Evolutionary conservation across 2,329 filamentous ascomycete species (phyloP).

Genomic region (Neurospora sp.): DNA sequence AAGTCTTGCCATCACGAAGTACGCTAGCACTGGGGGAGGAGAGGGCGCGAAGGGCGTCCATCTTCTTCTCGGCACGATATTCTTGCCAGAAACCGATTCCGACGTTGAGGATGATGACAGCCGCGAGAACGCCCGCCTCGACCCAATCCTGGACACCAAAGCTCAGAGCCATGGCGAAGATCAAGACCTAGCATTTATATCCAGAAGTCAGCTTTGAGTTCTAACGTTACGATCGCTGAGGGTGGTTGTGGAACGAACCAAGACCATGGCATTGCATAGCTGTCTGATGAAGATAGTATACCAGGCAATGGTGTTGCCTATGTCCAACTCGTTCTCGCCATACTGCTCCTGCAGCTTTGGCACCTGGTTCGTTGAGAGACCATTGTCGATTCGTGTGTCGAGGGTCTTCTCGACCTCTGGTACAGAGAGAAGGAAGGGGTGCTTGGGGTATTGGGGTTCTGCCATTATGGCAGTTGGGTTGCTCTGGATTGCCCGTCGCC

Average conservation of each 20-base stretch:
- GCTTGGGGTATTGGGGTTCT: constrained; percentile 34
- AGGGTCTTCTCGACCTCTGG: constrained; percentile 54
- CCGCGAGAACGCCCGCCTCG: constrained; percentile 25
- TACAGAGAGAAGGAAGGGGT: constrained; percentile 52
- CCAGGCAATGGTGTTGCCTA: constrained; percentile 58
- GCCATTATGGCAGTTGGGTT: constrained; percentile 28
- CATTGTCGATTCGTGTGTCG: constrained; percentile 55
- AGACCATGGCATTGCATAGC: constrained; percentile 68
- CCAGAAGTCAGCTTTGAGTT: constrained; percentile 16
- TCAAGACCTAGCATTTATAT: constrained; percentile 54
- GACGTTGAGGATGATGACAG: constrained; percentile 50
- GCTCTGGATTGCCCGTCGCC: neutral
- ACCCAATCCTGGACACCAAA: constrained; percentile 49
- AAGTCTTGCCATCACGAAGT: constrained; percentile 47
- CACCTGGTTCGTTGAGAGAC: constrained; percentile 53
- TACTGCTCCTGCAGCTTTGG: constrained; percentile 47
- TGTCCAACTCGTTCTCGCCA: constrained; percentile 61
- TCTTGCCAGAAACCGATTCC: constrained; percentile 59
- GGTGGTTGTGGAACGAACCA: constrained; percentile 34
- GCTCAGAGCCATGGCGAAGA: constrained; percentile 66
- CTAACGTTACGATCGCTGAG: constrained; percentile 28
- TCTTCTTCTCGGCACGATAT: constrained; percentile 55
- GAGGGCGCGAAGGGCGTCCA: constrained; percentile 52
- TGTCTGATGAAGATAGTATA: constrained; percentile 65
- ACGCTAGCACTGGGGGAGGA: constrained; percentile 55